Conservation (phyloP, 768 basidiomycete species). For the Naganishia vaughanmartiniae region DNA sequence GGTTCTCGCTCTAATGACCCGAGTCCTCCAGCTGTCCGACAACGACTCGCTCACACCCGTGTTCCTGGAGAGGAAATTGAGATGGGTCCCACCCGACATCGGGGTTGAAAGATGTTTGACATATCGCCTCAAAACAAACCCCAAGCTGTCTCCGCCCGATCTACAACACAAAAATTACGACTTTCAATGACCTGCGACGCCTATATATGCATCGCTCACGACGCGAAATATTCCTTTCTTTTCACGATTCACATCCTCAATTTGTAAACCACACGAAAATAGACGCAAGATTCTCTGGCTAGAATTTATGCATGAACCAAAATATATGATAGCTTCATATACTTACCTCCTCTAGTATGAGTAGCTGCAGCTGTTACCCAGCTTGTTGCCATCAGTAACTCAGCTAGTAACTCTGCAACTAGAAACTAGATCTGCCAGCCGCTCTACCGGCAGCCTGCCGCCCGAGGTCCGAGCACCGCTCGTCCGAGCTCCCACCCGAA, state of each 20-base stretch:
- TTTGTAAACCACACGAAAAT: neutral
- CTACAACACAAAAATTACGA: neutral
- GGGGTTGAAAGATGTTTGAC: neutral
- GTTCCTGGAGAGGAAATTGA: conserved; percentile 38
- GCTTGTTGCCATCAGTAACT: too few species aligned
- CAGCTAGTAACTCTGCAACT: too few species aligned
- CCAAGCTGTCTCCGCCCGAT: neutral
- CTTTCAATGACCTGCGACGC: neutral
- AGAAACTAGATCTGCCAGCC: too few species aligned
- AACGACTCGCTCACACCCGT: conserved; percentile 23
- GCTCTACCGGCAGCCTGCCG: too few species aligned
- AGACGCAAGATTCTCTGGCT: neutral
- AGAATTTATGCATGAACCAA: neutral
- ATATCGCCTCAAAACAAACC: neutral
- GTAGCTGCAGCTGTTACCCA: too few species aligned
- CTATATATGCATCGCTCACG: neutral
- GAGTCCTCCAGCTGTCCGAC: conserved; percentile 12
- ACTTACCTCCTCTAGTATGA: too few species aligned
- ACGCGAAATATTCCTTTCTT: neutral
- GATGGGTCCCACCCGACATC: conserved; percentile 37
- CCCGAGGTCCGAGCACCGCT: too few species aligned
- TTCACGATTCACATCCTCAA: neutral
- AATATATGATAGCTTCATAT: too few species aligned
- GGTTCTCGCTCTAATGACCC: neutral
- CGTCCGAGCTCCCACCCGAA: too few species aligned